phyloP scores from a whole-genome alignment of 2,329 filamentous ascomycete species.

The Epichloe aotearoae region DNA sequence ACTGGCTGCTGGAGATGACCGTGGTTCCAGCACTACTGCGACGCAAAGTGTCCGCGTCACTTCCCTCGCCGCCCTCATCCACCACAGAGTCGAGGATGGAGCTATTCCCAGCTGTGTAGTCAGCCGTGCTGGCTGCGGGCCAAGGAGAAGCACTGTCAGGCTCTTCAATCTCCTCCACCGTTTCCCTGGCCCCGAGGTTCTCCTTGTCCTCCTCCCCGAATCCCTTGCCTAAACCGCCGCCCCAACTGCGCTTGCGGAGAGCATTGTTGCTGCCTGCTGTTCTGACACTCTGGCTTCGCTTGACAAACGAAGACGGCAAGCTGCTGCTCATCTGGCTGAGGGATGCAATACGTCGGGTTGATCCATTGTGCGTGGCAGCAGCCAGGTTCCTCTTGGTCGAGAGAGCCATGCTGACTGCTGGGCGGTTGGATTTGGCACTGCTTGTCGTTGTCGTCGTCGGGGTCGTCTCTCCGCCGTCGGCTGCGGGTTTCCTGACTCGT shows the following conservation, averaged over 20 bases:
- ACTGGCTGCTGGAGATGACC: constrained; percentile 29
- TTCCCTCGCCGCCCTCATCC: constrained; percentile 17
- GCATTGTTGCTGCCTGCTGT: constrained; percentile 38
- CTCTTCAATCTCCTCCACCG: constrained; percentile 42
- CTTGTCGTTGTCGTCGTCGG: background rate
- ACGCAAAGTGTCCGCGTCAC: constrained; percentile 38
- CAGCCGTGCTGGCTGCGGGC: constrained; percentile 2
- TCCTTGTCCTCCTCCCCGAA: constrained; percentile 48
- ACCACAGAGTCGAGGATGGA: constrained; percentile 9
- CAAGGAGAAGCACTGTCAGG: constrained; percentile 12
- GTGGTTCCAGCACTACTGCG: constrained; percentile 35
- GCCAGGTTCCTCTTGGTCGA: constrained; percentile 35
- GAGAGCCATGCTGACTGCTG: constrained; percentile 41
- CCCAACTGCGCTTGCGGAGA: constrained; percentile 59
- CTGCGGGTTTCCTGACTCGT: constrained; percentile 32
- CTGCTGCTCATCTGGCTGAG: constrained; percentile 83
- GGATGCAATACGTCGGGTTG: constrained; percentile 72
- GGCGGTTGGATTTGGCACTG: constrained; percentile 11
- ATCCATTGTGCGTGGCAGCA: constrained; percentile 34
- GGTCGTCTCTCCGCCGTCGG: constrained; percentile 5
- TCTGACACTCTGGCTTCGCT: constrained; percentile 67
- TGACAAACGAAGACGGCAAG: constrained; percentile 48
- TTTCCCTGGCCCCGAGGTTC: constrained; percentile 49
- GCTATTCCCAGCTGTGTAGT: constrained; percentile 5
- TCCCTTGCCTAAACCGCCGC: constrained; percentile 33